These are phyloP conservation scores for Pouteria glomerata DNA, from an alignment of 148 eudicot genomes.

Conservation along the genomic window DNA sequence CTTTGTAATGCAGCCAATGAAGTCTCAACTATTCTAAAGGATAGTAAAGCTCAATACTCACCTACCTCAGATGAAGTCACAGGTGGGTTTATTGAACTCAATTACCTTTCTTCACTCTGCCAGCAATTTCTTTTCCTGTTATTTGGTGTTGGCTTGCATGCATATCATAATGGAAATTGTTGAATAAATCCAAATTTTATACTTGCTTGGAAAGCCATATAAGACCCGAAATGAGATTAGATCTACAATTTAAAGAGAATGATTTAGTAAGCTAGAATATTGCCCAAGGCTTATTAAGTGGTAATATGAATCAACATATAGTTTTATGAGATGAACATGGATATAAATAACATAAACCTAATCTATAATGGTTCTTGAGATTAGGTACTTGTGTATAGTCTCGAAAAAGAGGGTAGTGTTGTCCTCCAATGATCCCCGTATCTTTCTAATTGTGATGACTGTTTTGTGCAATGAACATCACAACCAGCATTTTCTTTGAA, in stretches of 20 bases:
- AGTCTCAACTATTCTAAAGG: conserved; percentile 69
- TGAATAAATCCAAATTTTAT: background rate
- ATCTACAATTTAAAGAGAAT: background rate
- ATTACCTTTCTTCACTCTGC: background rate
- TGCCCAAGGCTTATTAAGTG: background rate
- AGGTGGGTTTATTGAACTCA: conserved; percentile 31
- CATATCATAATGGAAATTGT: background rate
- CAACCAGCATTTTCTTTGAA: too few species aligned
- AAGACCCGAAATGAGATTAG: background rate
- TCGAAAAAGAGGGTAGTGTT: too few species aligned
- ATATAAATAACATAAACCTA: too few species aligned
- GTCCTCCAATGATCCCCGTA: too few species aligned
- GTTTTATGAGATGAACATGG: too few species aligned
- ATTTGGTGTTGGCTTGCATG: background rate
- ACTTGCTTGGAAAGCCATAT: background rate
- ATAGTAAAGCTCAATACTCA: conserved; percentile 62
- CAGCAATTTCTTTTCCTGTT: background rate
- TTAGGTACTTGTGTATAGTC: too few species aligned
- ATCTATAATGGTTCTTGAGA: too few species aligned
- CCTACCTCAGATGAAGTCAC: conserved; percentile 57
- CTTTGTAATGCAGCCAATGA: conserved; percentile 62
- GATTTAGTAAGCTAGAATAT: background rate
- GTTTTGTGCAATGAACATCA: too few species aligned
- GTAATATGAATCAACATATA: background rate
- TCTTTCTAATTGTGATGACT: too few species aligned